Conservation (phyloP, 1,284 basidiomycete genomes). For the Malassezia pachydermatis region DNA sequence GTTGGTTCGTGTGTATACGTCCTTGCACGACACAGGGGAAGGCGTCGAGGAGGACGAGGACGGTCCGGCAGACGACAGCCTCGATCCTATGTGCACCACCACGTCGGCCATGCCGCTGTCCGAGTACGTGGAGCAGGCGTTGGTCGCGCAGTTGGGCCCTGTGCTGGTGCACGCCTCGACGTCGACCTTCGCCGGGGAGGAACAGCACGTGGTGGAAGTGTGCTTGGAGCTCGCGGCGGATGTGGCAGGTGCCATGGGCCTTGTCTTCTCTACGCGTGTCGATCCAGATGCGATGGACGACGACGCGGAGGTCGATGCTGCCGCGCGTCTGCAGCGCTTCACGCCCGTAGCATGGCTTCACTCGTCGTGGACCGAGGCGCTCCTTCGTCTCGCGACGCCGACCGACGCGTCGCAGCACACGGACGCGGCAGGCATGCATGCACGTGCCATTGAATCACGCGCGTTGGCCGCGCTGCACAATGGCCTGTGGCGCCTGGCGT, state of each 20-base stretch:
- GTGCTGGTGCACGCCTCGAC: not conserved
- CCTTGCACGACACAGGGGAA: constrained; percentile 13
- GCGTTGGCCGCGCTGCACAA: constrained; percentile 37
- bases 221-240: constrained; percentile 33
- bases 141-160: constrained; percentile 3
- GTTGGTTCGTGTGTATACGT: constrained; percentile 22
- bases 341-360: constrained; percentile 6
- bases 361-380: constrained; percentile 14
- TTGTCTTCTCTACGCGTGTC: no score
- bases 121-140: constrained; percentile 15
- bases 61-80: no score
- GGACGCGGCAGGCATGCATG: not conserved
- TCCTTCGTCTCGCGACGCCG: constrained; percentile 23
- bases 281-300: not conserved
- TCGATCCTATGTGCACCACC: no score
- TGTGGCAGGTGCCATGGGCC: constrained; percentile 20
- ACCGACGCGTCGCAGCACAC: constrained; percentile 13
- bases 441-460: constrained; percentile 24
- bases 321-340: not conserved
- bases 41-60: not conserved
- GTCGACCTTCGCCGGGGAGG: not conserved
- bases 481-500: constrained; percentile 25
- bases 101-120: not conserved
- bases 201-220: not conserved
- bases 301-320: not conserved